Percentiles rank a stretch among this genome's conserved stretches.
Evolutionary conservation across 768 basidiomycete genomes (phyloP).

Genomic region (Rhodotorula diobovata): DNA sequence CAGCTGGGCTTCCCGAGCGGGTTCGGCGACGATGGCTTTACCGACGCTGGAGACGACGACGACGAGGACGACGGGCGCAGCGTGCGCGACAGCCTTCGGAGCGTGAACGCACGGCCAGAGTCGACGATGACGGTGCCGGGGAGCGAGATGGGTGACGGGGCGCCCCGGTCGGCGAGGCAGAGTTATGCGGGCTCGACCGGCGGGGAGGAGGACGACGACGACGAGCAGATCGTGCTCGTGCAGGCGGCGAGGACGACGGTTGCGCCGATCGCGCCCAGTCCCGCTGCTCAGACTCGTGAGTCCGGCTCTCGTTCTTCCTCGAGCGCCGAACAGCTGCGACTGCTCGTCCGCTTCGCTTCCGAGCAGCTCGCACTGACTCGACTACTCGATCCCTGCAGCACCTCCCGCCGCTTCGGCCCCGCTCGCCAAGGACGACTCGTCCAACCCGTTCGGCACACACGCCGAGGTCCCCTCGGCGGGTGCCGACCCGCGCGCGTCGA

Average conservation of each 20-base stretch:
- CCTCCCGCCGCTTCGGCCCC: neutral
- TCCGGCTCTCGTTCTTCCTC: neutral
- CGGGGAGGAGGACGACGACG: neutral
- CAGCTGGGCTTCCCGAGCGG: constrained; percentile 39
- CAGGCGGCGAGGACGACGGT: neutral
- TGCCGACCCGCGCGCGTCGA: constrained; percentile 24
- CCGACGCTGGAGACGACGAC: neutral
- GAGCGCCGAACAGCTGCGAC: too few species aligned
- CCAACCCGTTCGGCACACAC: constrained; percentile 6
- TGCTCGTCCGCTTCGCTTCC: too few species aligned
- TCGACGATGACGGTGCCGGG: constrained; percentile 2
- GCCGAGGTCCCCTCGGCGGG: neutral
- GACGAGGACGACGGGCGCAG: constrained; percentile 2
- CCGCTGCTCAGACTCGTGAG: neutral
- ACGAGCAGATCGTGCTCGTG: neutral
- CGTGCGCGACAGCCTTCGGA: too few species aligned
- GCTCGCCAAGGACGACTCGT: neutral
- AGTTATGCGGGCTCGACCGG: neutral
- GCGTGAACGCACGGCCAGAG: neutral
- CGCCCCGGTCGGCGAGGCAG: neutral
- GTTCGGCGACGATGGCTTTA: constrained; percentile 11
- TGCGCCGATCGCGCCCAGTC: neutral
- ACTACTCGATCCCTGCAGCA: neutral
- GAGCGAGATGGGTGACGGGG: too few species aligned
- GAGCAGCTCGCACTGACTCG: too few species aligned